A percentile compares a stretch with the other conserved stretches of the same genome.
Conservation (phyloP, 176 grass and related monocot genomes). For the Alopecurus myosuroides region DNA sequence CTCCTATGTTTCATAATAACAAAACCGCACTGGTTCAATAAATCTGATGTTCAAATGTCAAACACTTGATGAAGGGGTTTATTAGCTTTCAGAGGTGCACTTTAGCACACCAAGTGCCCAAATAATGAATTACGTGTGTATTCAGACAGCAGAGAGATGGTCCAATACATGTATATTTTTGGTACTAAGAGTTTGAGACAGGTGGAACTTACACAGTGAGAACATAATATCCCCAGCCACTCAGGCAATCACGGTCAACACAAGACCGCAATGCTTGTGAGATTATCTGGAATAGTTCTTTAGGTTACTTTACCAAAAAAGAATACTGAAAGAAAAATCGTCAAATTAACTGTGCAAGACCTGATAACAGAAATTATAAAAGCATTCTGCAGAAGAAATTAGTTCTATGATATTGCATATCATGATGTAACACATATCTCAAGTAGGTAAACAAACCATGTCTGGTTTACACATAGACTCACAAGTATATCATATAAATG, state of each 20-base stretch:
- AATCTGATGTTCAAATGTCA: neutral
- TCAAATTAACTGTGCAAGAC: too few relatives aligned
- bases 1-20: neutral
- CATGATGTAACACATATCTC: neutral
- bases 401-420: too few relatives aligned
- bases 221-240: too few relatives aligned
- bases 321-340: neutral
- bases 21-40: neutral
- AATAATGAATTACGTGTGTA: too few relatives aligned
- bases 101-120: too few relatives aligned
- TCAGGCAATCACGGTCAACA: constrained; percentile 76
- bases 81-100: too few relatives aligned
- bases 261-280: constrained; percentile 80
- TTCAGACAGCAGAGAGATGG: too few relatives aligned
- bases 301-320: constrained; percentile 57
- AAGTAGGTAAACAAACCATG: constrained; percentile 63
- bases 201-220: too few relatives aligned
- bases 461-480: constrained; percentile 95
- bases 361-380: too few relatives aligned
- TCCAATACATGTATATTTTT: too few relatives aligned
- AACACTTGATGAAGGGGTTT: neutral
- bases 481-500: constrained; percentile 77
- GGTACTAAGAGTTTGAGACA: too few relatives aligned
- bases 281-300: constrained; percentile 80
- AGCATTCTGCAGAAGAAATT: too few relatives aligned